Percentiles rank a stretch among this genome's conserved stretches.
These are phyloP conservation scores for Pichia norvegensis DNA, from an alignment of 1,139 yeast species.

Conservation along the genomic window DNA sequence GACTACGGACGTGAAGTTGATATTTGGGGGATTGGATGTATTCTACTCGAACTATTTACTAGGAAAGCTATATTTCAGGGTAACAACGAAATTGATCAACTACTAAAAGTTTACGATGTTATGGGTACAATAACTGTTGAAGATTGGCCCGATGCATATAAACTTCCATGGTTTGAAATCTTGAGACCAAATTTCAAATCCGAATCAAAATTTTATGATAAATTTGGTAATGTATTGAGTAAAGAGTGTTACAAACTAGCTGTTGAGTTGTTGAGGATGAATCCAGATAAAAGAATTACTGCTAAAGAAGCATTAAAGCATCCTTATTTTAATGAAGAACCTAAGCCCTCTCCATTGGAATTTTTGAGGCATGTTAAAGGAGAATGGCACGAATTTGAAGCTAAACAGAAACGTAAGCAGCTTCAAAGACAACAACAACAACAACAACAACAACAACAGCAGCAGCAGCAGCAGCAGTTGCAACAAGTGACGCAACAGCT, in stretches of 20 bases:
- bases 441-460: constrained; percentile 16
- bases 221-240: constrained; percentile 39
- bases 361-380: constrained; percentile 54
- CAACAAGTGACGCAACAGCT: too few species aligned
- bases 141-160: constrained; percentile 72
- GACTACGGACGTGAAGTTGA: constrained; percentile 87
- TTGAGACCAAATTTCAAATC: constrained; percentile 51
- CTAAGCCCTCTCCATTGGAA: constrained; percentile 49
- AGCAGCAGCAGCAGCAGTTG: constrained; percentile 2
- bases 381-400: constrained; percentile 97
- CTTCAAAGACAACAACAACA: constrained; percentile 37
- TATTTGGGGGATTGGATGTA: constrained; percentile 96
- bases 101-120: constrained; percentile 63
- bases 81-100: constrained; percentile 77
- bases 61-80: constrained; percentile 80
- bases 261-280: constrained; percentile 48
- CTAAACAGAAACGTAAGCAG: constrained; percentile 70
- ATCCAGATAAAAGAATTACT: constrained; percentile 58
- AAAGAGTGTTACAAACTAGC: constrained; percentile 62
- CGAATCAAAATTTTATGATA: constrained; percentile 40
- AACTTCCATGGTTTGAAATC: constrained; percentile 90
- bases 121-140: constrained; percentile 80
- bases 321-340: constrained; percentile 63
- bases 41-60: constrained; percentile 72
- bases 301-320: constrained; percentile 60